These are phyloP conservation scores for Trametes cubensis DNA, from an alignment of 768 basidiomycete genomes.

Conservation along the genomic window DNA sequence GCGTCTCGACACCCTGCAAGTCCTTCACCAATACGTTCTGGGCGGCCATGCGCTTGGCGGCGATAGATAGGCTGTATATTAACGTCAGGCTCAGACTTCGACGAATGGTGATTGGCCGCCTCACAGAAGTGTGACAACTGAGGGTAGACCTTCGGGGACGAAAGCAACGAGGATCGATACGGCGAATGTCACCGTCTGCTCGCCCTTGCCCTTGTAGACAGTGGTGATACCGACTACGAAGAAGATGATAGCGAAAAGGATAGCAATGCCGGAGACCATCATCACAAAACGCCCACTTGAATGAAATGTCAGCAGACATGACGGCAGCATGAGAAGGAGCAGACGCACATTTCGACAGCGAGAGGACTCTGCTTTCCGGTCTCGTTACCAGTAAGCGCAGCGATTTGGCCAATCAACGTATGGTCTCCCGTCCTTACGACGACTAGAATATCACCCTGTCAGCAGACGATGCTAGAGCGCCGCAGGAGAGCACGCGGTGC, in stretches of 20 bases:
- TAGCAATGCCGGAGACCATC: constrained; percentile 62
- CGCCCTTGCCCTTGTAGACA: constrained; percentile 62
- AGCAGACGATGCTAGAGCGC: background rate
- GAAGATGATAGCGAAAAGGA: constrained; percentile 63
- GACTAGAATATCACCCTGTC: constrained; percentile 38
- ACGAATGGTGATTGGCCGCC: constrained; percentile 5
- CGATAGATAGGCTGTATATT: constrained; percentile 54
- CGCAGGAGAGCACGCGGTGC: constrained; percentile 25
- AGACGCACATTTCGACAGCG: constrained; percentile 61
- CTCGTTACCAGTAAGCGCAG: constrained; percentile 64
- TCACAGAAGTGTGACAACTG: constrained; percentile 62
- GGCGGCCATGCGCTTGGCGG: constrained; percentile 70
- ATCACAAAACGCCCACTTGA: constrained; percentile 60
- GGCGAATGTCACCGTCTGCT: constrained; percentile 63
- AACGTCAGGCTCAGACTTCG: background rate
- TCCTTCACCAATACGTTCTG: constrained; percentile 76
- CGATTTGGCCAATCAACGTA: constrained; percentile 72
- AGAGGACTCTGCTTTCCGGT: constrained; percentile 66
- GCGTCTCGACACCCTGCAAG: constrained; percentile 71
- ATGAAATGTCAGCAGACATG: background rate
- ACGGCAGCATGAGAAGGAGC: constrained; percentile 4
- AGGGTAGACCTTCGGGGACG: constrained; percentile 65
- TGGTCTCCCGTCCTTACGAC: constrained; percentile 69
- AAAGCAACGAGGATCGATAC: constrained; percentile 64
- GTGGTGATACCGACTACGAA: constrained; percentile 68